These are phyloP conservation scores for Phytophthora fragariaefolia DNA, from an alignment of 352 stramenopile genomes.

Conservation along the genomic window DNA sequence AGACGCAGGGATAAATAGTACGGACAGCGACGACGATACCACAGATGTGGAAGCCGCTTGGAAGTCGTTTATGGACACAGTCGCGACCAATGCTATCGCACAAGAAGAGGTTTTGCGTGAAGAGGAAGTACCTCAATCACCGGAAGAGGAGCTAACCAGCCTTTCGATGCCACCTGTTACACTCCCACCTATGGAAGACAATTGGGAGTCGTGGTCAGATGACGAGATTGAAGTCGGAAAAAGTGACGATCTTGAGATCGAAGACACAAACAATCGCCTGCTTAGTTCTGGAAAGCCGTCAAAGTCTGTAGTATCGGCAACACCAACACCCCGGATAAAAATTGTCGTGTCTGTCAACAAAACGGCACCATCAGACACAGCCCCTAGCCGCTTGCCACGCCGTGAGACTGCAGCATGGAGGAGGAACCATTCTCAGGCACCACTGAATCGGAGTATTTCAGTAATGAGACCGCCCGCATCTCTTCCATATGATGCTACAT, in stretches of 20 bases:
- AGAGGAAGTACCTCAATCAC: constrained; percentile 5
- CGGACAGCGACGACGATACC: constrained; percentile 66
- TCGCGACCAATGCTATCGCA: constrained; percentile 17
- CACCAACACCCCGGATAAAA: constrained; percentile 22
- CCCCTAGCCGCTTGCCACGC: constrained; percentile 5
- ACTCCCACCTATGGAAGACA: constrained; percentile 23
- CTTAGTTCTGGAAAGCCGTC: constrained; percentile 1
- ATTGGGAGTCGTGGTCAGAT: constrained; percentile 44
- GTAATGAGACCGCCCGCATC: constrained; percentile 27
- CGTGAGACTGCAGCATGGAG: constrained; percentile 7
- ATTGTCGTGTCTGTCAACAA: constrained; percentile 29
- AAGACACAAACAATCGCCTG: constrained; percentile 13
- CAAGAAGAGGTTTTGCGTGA: constrained; percentile 13
- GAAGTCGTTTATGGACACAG: constrained; percentile 64
- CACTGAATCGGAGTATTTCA: constrained; percentile 4
- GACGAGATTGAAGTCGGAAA: constrained; percentile 24
- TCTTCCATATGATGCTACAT: constrained; percentile 35
- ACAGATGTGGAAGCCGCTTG: constrained; percentile 67
- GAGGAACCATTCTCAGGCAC: constrained; percentile 12
- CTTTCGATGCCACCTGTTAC: not conserved
- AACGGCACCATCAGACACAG: constrained; percentile 4
- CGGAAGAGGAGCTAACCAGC: not conserved
- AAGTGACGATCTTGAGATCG: constrained; percentile 17
- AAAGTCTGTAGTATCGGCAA: constrained; percentile 10
- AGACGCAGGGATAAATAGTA: constrained; percentile 15